Base-by-base conservation (phyloP, 2,329 filamentous ascomycete genomes). In the Anisogramma anomala region DNA sequence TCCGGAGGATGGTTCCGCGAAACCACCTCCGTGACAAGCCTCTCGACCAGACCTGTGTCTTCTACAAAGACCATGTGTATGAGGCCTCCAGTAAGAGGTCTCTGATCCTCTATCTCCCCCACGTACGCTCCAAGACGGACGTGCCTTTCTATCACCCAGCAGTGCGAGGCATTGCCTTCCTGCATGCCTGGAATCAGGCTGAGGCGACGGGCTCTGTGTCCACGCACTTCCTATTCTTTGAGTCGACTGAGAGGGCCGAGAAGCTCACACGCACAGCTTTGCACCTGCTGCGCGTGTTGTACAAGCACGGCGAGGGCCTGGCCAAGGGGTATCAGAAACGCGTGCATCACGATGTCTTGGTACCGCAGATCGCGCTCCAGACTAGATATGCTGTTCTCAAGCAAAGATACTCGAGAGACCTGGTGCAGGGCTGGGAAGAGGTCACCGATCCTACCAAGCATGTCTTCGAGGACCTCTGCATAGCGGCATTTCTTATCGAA, bases 391-490 rank as follows among this genome's bases (percentile, higher is more conserved):
- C 80, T 0, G 67, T 69, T 14, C 70, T 98, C 6, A 96, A 96
- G 62, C 66, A 74, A 39, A 82, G 74, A 51, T 87, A 96, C 56
- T 86, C 85, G 1, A 72, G 74, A 15, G 54, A 61, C 1, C 64
- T 98, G 10, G 80, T 87, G 11, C 61, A 74, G n/a, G 65, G 62
- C 1, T 98, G 89, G 91, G 79, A 78, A 11, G 91, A 96, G 63
- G 72, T 73, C 38, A 96, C 88, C 0, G 87, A 94, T 55, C 84
- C 88, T 0, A 68, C 68, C 13, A 98, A 96, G 58, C 88, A 96
- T 55, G 86, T 96, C 3, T 96, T 95, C 59, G 91, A 98, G 57
- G 89, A 96, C 56, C 64, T 98, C 15, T 74, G 78, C 3, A 95
- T 98, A 48, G 84, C 89, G 0, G 84, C 89, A 0, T 98, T 95